A percentile compares a stretch with the other conserved stretches of the same genome.
These are phyloP conservation scores for Uronychia setigera DNA, from an alignment of 73 alveolate species.

Conservation along the genomic window DNA sequence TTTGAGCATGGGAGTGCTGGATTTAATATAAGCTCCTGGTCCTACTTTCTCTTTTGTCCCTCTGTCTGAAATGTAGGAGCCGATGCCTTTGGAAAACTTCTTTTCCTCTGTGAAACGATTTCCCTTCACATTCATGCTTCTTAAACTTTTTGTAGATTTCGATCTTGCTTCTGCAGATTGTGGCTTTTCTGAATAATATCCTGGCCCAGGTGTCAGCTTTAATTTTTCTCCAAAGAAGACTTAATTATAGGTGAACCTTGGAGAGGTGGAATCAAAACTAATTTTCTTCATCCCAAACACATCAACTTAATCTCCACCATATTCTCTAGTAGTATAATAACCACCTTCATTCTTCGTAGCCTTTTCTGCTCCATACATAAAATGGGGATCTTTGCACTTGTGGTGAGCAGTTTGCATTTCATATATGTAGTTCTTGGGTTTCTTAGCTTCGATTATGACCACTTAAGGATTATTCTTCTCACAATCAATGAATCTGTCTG, in stretches of 20 bases:
- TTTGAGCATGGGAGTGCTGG: neutral
- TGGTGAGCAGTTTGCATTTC: too few species aligned
- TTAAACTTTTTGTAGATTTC: neutral
- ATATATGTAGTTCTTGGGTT: too few species aligned
- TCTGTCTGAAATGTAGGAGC: neutral
- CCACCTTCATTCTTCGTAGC: neutral
- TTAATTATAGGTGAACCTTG: neutral
- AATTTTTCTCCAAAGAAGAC: conserved; percentile 16
- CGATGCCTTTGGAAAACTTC: conserved; percentile 3
- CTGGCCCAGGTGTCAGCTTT: conserved; percentile 9
- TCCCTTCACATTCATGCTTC: neutral
- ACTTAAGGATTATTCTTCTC: conserved; percentile 5
- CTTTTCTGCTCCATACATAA: neutral
- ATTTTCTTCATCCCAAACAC: neutral
- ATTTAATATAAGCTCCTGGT: neutral
- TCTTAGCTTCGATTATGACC: too few species aligned
- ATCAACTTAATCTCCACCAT: neutral
- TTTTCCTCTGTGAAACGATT: neutral
- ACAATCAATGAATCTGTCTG: neutral
- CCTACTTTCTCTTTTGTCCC: conserved; percentile 3
- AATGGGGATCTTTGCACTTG: neutral
- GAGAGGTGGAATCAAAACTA: neutral
- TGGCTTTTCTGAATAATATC: neutral
- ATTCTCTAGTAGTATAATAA: neutral
- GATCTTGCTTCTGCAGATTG: neutral